Percentiles rank a stretch among this genome's conserved stretches.
These are phyloP conservation scores for Dipodascus albidus DNA, from an alignment of 805 yeast genomes.

Conservation along the genomic window DNA sequence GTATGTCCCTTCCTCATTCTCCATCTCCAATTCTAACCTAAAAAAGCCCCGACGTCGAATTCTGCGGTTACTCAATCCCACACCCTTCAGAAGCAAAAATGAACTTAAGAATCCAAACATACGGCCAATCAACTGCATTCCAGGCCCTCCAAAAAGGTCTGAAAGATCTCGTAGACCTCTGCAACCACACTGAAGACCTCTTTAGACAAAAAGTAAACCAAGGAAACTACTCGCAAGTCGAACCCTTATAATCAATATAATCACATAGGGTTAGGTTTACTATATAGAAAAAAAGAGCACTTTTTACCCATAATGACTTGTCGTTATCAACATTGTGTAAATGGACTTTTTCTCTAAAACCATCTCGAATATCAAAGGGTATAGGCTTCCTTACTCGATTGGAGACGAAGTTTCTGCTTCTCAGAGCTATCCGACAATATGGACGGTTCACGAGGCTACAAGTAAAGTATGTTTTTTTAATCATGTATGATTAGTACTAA, in stretches of 20 bases:
- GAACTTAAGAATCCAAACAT: conserved; percentile 89
- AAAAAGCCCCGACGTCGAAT: conserved; percentile 76
- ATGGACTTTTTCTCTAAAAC: conserved; percentile 26
- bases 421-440: conserved; percentile 34
- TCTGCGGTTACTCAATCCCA: conserved; percentile 96
- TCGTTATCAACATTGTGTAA: neutral
- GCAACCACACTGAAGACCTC: conserved; percentile 70
- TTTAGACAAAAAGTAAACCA: conserved; percentile 60
- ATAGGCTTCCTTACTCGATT: conserved; percentile 20
- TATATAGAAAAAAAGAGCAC: neutral
- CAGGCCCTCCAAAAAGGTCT: conserved; percentile 91
- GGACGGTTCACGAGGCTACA: conserved; percentile 55
- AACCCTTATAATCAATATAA: conserved; percentile 7
- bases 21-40: neutral
- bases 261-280: neutral
- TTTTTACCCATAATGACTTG: neutral
- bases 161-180: conserved; percentile 70
- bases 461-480: conserved; percentile 23
- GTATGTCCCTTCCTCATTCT: conserved; percentile 13
- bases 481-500: conserved; percentile 11
- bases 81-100: conserved; percentile 91
- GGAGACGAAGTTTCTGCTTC: conserved; percentile 17
- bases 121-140: conserved; percentile 71
- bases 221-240: conserved; percentile 30
- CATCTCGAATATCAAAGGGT: conserved; percentile 18